Evolutionary conservation across 2,329 filamentous ascomycete genomes (phyloP).

Genomic region (Zopfia rhizophila): DNA sequence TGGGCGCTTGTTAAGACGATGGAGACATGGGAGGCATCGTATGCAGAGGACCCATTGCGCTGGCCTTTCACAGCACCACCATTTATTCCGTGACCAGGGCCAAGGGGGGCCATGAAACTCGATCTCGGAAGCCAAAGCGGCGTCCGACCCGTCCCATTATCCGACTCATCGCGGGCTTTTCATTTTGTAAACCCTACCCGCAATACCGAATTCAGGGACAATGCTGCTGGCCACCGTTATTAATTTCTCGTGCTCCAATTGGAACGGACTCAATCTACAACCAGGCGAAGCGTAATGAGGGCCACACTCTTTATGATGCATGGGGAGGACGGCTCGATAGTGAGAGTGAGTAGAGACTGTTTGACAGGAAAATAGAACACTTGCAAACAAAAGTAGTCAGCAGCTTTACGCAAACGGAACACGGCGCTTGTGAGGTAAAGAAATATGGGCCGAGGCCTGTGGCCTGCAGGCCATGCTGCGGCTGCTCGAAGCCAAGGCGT

Average conservation of each 20-base stretch:
- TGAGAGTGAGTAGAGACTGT: conserved; percentile 18
- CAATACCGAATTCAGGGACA: conserved; percentile 18
- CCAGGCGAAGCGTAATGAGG: conserved; percentile 24
- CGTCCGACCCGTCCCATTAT: conserved; percentile 34
- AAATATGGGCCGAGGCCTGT: conserved; percentile 21
- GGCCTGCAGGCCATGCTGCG: conserved; percentile 16
- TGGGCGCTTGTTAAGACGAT: conserved; percentile 30
- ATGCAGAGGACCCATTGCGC: conserved; percentile 32
- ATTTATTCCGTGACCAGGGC: conserved; percentile 27
- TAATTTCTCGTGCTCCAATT: conserved; percentile 29
- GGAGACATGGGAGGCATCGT: conserved; percentile 25
- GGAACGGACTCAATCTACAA: conserved; percentile 26
- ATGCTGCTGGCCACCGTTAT: conserved; percentile 15
- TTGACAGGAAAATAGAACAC: conserved; percentile 17
- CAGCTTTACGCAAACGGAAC: too few relatives aligned
- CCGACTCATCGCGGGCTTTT: conserved; percentile 19
- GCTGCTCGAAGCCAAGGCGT: conserved; percentile 24
- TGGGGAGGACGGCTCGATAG: conserved; percentile 24
- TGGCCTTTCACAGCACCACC: conserved; percentile 32
- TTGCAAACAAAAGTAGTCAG: too few relatives aligned
- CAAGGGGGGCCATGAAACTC: conserved; percentile 35
- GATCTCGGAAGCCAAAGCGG: conserved; percentile 39
- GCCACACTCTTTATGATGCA: conserved; percentile 13
- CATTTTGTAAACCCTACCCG: conserved; percentile 9
- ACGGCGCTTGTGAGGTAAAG: background rate